Evolutionary conservation across 192 early-diverging fungal species (phyloP).

Genomic region (Rhizophagus sp.): DNA sequence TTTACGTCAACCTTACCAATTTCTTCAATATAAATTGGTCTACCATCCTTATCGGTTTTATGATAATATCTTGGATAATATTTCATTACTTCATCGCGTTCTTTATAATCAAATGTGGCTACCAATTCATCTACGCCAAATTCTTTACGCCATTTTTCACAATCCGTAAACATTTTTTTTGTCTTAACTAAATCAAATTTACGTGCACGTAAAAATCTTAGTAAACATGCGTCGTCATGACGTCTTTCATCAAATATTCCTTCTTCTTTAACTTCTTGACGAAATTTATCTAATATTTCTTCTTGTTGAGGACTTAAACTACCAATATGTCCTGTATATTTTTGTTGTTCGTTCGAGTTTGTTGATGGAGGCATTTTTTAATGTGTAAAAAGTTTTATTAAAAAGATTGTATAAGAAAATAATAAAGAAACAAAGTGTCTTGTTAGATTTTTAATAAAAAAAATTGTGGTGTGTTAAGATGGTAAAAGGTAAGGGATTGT

Average conservation of each 20-base stretch:
- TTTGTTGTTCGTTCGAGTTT: slow-evolving; percentile 19
- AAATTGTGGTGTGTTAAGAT: too few relatives aligned
- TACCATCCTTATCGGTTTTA: slow-evolving; percentile 71
- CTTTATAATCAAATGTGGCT: slow-evolving; percentile 63
- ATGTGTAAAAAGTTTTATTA: background rate
- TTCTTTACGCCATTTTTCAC: slow-evolving; percentile 66
- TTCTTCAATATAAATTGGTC: slow-evolving; percentile 75
- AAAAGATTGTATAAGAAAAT: background rate
- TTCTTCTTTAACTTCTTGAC: slow-evolving; percentile 53
- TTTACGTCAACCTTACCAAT: slow-evolving; percentile 66
- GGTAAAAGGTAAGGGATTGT: too few relatives aligned
- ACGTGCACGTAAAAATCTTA: slow-evolving; percentile 75
- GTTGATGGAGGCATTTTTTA: slow-evolving; percentile 20
- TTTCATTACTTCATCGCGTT: slow-evolving; percentile 61
- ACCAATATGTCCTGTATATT: slow-evolving; percentile 58
- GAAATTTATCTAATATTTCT: slow-evolving; percentile 56
- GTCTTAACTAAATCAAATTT: slow-evolving; percentile 64
- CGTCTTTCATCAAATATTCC: slow-evolving; percentile 55
- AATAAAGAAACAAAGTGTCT: background rate
- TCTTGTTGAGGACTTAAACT: slow-evolving; percentile 61
- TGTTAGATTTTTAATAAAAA: too few relatives aligned
- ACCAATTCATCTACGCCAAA: slow-evolving; percentile 59
- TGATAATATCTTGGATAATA: slow-evolving; percentile 79
- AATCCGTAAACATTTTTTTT: slow-evolving; percentile 75
- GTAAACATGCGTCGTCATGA: slow-evolving; percentile 67